Evolutionary conservation across 768 basidiomycete genomes (phyloP).

Genomic region (Clavulina sp.): DNA sequence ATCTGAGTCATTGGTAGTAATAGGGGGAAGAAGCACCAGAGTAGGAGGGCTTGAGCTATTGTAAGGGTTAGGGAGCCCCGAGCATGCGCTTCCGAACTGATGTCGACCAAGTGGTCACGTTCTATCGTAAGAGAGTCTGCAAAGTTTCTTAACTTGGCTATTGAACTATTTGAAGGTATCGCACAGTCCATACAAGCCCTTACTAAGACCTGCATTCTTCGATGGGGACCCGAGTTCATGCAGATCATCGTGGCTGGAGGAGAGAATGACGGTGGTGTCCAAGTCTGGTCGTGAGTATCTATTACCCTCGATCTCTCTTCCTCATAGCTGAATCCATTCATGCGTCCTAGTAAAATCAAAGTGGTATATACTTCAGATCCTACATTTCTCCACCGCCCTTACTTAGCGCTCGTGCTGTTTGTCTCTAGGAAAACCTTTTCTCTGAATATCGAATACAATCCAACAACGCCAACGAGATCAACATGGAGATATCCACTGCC

Average conservation of each 20-base stretch:
- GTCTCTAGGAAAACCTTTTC: conserved; percentile 33
- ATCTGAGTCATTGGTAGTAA: too few relatives aligned
- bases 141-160: conserved; percentile 6
- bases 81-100: conserved; percentile 46
- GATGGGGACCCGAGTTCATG: conserved; percentile 55
- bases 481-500: conserved; percentile 52
- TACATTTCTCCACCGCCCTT: neutral
- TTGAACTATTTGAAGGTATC: conserved; percentile 32
- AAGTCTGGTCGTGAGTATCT: conserved; percentile 61
- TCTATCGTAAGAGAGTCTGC: conserved; percentile 29
- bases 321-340: neutral
- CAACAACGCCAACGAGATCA: conserved; percentile 67
- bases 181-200: conserved; percentile 70
- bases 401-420: neutral
- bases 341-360: conserved; percentile 13
- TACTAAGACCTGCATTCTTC: conserved; percentile 70
- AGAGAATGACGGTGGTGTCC: conserved; percentile 69
- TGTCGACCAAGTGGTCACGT: conserved; percentile 39
- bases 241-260: conserved; percentile 62
- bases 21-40: too few relatives aligned
- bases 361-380: conserved; percentile 7
- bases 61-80: neutral
- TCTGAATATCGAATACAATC: conserved; percentile 72
- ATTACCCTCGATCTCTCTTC: neutral
- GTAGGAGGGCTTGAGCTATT: too few relatives aligned